phyloP scores from a whole-genome alignment of 75 land plant genomes.

The Selaginella tamariscina region DNA sequence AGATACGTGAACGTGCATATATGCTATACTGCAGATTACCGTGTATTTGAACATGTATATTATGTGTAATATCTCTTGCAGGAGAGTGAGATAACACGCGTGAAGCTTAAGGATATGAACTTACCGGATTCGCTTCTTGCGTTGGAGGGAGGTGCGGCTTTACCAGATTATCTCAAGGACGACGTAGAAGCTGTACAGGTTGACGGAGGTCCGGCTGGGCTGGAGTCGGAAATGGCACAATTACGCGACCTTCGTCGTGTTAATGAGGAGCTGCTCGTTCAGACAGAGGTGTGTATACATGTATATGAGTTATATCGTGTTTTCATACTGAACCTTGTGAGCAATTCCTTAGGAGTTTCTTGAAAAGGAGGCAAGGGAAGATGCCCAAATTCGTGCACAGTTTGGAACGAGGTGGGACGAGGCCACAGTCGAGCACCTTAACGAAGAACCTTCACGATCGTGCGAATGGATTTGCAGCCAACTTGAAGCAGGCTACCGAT shows the following conservation, averaged over 20 bases:
- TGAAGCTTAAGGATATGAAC: constrained; percentile 88
- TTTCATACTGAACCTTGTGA: too few relatives aligned
- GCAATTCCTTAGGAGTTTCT: too few relatives aligned
- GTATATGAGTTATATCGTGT: too few relatives aligned
- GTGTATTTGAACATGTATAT: too few relatives aligned
- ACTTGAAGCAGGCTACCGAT: constrained; percentile 87
- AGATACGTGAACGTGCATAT: too few relatives aligned
- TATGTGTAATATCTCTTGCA: too few relatives aligned
- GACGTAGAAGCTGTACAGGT: constrained; percentile 93
- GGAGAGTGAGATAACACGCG: constrained; percentile 83
- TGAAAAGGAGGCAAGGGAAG: constrained; percentile 89
- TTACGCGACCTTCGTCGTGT: constrained; percentile 84
- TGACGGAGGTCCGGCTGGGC: constrained; percentile 79
- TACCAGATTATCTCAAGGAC: constrained; percentile 71
- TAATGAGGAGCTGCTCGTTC: constrained; percentile 78
- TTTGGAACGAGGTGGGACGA: constrained; percentile 93
- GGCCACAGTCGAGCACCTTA: constrained; percentile 88
- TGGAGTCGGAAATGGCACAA: constrained; percentile 79
- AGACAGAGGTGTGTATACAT: too few relatives aligned
- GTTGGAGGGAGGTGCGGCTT: constrained; percentile 54
- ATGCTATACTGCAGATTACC: too few relatives aligned
- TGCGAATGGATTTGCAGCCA: constrained; percentile 76
- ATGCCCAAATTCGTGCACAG: constrained; percentile 78
- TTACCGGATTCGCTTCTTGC: constrained; percentile 89
- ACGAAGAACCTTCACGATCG: constrained; percentile 87